Evolutionary conservation across 2,329 filamentous ascomycete species (phyloP).

Genomic region (Aurifilum marmelostoma): DNA sequence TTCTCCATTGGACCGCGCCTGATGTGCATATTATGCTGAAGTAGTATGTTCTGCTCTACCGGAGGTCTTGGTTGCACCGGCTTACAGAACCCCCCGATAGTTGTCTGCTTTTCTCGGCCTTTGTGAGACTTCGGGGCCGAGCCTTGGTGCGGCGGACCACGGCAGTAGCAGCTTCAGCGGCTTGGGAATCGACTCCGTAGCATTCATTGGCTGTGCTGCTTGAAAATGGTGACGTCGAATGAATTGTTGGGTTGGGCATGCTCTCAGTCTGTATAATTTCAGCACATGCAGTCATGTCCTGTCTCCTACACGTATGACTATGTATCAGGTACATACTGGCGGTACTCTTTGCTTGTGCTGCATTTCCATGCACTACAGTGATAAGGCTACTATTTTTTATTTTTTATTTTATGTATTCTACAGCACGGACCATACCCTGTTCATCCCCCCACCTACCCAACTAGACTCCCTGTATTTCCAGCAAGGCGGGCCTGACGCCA

Average conservation of each 20-base stretch:
- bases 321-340: not conserved
- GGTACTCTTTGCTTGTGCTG: not conserved
- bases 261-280: not conserved
- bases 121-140: not conserved
- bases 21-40: not conserved
- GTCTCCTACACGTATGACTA: too few species aligned
- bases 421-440: constrained; percentile 1
- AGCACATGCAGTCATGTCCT: not conserved
- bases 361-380: not conserved
- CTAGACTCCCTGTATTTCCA: not conserved
- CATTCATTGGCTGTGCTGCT: not conserved
- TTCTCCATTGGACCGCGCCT: not conserved
- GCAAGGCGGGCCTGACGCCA: constrained; percentile 7
- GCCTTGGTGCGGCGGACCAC: not conserved
- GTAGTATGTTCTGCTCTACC: not conserved
- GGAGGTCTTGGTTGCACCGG: not conserved
- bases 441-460: not conserved
- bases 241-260: too few species aligned
- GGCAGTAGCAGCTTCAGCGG: not conserved
- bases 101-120: not conserved
- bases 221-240: not conserved
- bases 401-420: not conserved
- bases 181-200: not conserved
- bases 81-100: not conserved
- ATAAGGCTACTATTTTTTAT: not conserved